A percentile compares a stretch with the other conserved stretches of the same genome.
Evolutionary conservation across 2,329 filamentous ascomycete species (phyloP).

Genomic region (Colletotrichum caudatum): DNA sequence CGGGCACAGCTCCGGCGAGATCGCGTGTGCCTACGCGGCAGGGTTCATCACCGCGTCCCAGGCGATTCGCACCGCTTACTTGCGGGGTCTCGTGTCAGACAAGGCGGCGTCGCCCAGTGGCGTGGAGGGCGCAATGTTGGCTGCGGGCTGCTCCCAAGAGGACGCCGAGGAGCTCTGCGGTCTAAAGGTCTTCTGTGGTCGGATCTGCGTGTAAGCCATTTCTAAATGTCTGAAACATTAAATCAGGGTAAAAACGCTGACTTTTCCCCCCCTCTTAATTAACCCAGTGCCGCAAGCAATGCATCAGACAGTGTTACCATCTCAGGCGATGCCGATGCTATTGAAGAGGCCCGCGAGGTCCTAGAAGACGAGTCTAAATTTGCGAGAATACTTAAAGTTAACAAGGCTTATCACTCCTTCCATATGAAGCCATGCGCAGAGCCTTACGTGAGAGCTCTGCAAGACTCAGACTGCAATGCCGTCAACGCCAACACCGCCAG

Average conservation of each 20-base stretch:
- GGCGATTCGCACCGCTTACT: not conserved
- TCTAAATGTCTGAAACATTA: too few species aligned
- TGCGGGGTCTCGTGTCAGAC: not conserved
- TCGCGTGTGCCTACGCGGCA: not conserved
- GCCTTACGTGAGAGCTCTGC: not conserved
- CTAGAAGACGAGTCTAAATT: not conserved
- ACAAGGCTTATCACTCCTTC: not conserved
- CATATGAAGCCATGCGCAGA: not conserved
- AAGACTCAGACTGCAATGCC: not conserved
- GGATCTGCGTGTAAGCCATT: not conserved
- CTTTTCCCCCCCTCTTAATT: not conserved
- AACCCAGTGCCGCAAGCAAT: not conserved
- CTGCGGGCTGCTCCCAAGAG: not conserved
- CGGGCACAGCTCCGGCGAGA: not conserved
- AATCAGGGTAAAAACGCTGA: not conserved
- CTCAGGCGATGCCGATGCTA: not conserved
- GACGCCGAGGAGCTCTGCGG: not conserved
- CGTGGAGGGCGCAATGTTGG: not conserved
- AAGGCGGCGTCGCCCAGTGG: not conserved
- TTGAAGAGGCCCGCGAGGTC: not conserved
- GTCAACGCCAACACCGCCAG: not conserved
- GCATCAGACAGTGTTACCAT: not conserved
- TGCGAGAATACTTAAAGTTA: not conserved
- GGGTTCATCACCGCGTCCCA: not conserved
- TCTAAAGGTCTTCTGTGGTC: not conserved